Evolutionary conservation across 306 rosid genomes (phyloP), one percentile per base, ranked within the genome.

Genomic region (Cicer arietinum): DNA sequence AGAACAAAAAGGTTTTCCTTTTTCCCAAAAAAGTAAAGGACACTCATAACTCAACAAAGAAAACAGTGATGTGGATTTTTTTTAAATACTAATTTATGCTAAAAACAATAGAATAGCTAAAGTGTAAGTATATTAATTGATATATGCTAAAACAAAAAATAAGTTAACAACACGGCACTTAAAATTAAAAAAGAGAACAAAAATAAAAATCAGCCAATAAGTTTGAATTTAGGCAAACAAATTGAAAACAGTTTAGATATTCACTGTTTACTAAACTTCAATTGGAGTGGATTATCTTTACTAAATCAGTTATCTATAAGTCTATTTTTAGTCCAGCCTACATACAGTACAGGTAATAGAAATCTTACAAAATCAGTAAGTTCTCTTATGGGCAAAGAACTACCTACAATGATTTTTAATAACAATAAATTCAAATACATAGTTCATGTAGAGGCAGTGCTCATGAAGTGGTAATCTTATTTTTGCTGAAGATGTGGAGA

Each of bases 91-190:
- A 58, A 54, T 40, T 25, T 57, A 57, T 11, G 69, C 74, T 56
- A 25, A 20, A 20, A 20, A 1, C 22, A 20, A 20, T 20, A 20
- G 35, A 25, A 25, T 25, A 25, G 35, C 35, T 25, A 35, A 57
- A 70, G 18, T n/a, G 60, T 52, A 13, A 76, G 63, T 64, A 37
- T 52, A 60, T 56, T 13, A 63, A 71, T 42, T 46, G 8, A 64
- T 42, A 41, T 41, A 41, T 53, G 17, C 78, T 48, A 79, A 69
- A 78, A 78, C 53, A 47, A 72, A 53, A 63, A 79, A 54, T 8
- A 75, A 25, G 48, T 42, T 17, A 48, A 66, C 59, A 3, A 62
- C 74, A 70, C 9, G 42, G 11, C 70, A 47, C 22, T 69, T 44
- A 67, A 43, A 77, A 22, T 5, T 30, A 30, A 3, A 30, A 30